A percentile compares a stretch with the other conserved stretches of the same genome.
Conservation (phyloP, 129 eudicot species). For the Chrysanthemum lavandulifolium region DNA sequence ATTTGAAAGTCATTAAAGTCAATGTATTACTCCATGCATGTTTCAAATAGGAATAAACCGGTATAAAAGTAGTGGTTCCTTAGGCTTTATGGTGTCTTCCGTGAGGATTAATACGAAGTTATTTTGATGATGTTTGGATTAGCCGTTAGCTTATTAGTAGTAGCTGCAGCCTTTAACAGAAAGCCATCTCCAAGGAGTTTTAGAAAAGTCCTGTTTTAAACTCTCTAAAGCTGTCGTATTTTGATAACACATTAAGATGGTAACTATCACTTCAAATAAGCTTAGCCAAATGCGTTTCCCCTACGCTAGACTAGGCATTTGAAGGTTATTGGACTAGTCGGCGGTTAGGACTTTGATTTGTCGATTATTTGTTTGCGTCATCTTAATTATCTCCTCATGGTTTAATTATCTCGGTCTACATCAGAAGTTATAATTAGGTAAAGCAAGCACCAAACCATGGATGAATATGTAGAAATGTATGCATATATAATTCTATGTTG, state of each 20-base stretch:
- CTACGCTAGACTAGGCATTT: too few species aligned
- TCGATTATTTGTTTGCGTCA: background rate
- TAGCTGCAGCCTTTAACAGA: too few species aligned
- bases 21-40: background rate
- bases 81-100: background rate
- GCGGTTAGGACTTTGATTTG: background rate
- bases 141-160: too few species aligned
- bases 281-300: too few species aligned
- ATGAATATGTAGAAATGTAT: background rate
- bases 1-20: background rate
- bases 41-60: background rate
- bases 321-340: too few species aligned
- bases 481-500: conserved; percentile 1
- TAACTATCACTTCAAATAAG: too few species aligned
- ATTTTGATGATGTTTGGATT: too few species aligned
- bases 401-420: background rate
- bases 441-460: too few species aligned
- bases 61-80: background rate
- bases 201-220: too few species aligned
- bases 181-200: too few species aligned
- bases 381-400: background rate
- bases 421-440: background rate
- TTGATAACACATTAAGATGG: too few species aligned
- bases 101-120: background rate
- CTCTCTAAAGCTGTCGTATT: too few species aligned